Conservation (phyloP, 805 yeast species). For the Yarrowia divulgata region DNA sequence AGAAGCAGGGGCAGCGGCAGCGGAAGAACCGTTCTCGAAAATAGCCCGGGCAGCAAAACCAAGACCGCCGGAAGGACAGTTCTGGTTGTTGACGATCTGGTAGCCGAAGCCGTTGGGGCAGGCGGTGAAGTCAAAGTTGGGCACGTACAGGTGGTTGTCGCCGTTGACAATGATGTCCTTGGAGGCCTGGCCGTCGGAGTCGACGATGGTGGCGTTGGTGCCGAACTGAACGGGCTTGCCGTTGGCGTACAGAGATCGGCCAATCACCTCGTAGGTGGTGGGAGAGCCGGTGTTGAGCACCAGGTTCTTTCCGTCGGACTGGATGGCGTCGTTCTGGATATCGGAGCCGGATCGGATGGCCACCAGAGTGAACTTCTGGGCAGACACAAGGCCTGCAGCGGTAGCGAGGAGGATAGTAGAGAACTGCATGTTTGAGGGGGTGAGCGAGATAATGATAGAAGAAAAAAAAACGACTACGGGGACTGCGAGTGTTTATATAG, state of each 20-base stretch:
- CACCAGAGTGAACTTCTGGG: conserved; percentile 30
- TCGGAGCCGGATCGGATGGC: conserved; percentile 38
- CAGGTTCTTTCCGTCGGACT: conserved; percentile 2
- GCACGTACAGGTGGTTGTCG: conserved; percentile 27
- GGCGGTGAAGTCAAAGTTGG: conserved; percentile 22
- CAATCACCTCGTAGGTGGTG: conserved; percentile 20
- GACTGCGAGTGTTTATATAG: not conserved
- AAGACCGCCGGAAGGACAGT: not conserved
- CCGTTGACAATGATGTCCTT: conserved; percentile 19
- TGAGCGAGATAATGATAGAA: not conserved
- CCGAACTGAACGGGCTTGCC: conserved; percentile 33
- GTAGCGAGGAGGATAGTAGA: conserved; percentile 27
- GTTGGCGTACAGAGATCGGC: conserved; percentile 18
- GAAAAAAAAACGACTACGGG: not conserved
- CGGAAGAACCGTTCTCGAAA: not conserved
- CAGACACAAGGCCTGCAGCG: conserved; percentile 28
- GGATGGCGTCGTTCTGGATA: conserved; percentile 25
- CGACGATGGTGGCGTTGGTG: conserved; percentile 1
- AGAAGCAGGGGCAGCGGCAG: conserved; percentile 6
- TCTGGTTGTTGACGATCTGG: not conserved
- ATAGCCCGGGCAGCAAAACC: conserved; percentile 20
- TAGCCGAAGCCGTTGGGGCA: conserved; percentile 3
- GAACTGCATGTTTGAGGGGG: too few species aligned
- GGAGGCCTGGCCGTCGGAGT: conserved; percentile 9
- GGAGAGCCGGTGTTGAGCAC: conserved; percentile 1